phyloP scores from a whole-genome alignment of 306 rosid genomes.

The Lotus japonicus region DNA sequence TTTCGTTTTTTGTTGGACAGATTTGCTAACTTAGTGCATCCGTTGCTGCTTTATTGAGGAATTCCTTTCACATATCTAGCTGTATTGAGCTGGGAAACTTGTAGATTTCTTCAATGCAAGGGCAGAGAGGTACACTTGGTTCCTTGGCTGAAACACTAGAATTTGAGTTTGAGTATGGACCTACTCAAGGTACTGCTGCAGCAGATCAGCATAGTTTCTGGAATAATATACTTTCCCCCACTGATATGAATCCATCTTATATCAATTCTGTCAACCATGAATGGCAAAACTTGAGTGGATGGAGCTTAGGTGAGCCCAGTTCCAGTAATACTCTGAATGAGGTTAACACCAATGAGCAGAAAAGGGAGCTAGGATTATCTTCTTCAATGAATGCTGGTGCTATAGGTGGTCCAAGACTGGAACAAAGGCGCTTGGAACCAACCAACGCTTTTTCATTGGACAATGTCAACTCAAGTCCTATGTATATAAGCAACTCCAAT shows the following conservation, averaged over 20 bases:
- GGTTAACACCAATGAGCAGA: conserved; percentile 45
- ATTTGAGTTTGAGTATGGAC: conserved; percentile 61
- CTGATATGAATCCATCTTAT: conserved; percentile 53
- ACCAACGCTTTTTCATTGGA: conserved; percentile 44
- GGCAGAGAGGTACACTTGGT: conserved; percentile 84
- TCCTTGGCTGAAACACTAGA: conserved; percentile 72
- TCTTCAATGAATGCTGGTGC: conserved; percentile 48
- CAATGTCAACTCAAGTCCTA: conserved; percentile 41
- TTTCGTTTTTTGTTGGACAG: conserved; percentile 38
- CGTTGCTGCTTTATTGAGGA: conserved; percentile 24
- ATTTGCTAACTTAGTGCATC: conserved; percentile 16
- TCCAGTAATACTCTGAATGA: conserved; percentile 54
- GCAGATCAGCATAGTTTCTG: conserved; percentile 65
- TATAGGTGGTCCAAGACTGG: conserved; percentile 45
- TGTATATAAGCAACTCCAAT: conserved; percentile 47
- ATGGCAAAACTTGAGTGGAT: conserved; percentile 53
- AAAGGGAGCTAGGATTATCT: conserved; percentile 68
- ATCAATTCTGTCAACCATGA: conserved; percentile 50
- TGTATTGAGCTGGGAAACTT: conserved; percentile 21
- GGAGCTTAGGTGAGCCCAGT: conserved; percentile 90
- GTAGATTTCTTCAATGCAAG: conserved; percentile 70
- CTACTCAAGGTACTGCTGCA: conserved; percentile 46
- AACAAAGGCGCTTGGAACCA: conserved; percentile 46
- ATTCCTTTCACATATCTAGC: conserved; percentile 14
- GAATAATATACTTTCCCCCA: conserved; percentile 51